A percentile compares a stretch with the other conserved stretches of the same genome.
Conservation (phyloP, 2,329 filamentous ascomycete genomes). For the Cryphonectria japonica region DNA sequence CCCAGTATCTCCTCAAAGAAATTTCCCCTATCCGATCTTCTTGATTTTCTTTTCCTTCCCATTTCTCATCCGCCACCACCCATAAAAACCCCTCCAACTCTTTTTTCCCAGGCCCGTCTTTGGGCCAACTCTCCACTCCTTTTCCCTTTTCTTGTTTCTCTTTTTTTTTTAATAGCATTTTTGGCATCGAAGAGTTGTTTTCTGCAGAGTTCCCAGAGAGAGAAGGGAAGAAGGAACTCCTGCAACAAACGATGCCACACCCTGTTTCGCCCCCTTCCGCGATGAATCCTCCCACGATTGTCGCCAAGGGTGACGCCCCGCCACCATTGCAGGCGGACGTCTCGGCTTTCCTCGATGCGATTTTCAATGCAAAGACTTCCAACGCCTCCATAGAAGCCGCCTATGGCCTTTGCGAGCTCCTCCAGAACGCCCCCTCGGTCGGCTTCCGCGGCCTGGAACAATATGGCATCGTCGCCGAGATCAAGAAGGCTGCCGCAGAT, state of each 20-base stretch:
- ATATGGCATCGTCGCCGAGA: conserved; percentile 59
- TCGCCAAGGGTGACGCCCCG: conserved; percentile 39
- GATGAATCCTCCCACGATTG: conserved; percentile 33
- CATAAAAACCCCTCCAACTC: background rate
- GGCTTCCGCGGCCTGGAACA: conserved; percentile 56
- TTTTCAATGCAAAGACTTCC: conserved; percentile 72
- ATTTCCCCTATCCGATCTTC: background rate
- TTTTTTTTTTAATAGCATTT: too few species aligned
- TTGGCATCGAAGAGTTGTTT: background rate
- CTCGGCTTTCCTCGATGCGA: conserved; percentile 63
- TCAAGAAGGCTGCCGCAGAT: conserved; percentile 78
- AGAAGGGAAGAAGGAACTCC: background rate
- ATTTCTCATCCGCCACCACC: background rate
- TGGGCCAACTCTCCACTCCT: conserved; percentile 30
- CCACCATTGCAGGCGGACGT: conserved; percentile 70
- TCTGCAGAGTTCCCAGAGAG: conserved; percentile 4
- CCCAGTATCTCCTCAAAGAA: background rate
- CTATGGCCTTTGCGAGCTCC: conserved; percentile 63
- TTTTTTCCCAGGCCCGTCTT: conserved; percentile 20
- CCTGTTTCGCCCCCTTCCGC: conserved; percentile 31
- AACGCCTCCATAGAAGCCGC: conserved; percentile 68
- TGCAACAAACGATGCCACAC: conserved; percentile 32
- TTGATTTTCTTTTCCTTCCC: background rate
- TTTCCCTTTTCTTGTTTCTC: conserved; percentile 7
- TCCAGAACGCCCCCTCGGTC: conserved; percentile 53